Conservation (phyloP, 768 basidiomycete species). For the Fomitopsis pulvina region DNA sequence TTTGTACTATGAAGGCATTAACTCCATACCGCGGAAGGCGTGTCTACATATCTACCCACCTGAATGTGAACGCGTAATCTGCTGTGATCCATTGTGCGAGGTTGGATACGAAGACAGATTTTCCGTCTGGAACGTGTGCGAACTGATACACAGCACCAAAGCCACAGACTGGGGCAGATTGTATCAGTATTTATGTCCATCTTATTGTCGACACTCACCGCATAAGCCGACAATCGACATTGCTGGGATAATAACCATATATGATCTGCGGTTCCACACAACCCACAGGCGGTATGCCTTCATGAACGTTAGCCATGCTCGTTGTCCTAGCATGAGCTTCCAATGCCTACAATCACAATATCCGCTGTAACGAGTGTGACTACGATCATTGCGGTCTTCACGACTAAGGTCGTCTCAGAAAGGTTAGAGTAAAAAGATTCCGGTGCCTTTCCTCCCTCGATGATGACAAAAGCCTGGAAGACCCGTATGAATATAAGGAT, state of each 20-base stretch:
- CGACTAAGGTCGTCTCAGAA: conserved; percentile 1
- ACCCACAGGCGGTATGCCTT: conserved; percentile 1
- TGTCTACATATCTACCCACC: background rate
- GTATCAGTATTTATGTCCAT: background rate
- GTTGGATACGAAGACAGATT: background rate
- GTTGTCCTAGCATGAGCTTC: background rate
- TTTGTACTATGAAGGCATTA: background rate
- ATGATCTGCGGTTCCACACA: background rate
- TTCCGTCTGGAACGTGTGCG: background rate
- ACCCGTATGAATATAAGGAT: background rate
- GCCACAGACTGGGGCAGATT: background rate
- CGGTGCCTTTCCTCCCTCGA: background rate
- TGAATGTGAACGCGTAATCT: background rate
- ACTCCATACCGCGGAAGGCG: background rate
- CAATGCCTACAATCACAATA: background rate
- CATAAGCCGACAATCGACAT: background rate
- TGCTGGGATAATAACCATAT: background rate
- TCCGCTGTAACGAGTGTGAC: background rate
- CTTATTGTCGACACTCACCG: background rate
- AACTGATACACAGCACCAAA: background rate
- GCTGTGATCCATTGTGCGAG: background rate
- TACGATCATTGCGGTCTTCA: background rate
- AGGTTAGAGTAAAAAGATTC: conserved; percentile 1
- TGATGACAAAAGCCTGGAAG: conserved; percentile 3
- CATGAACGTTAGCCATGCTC: background rate